Conservation (phyloP, 2,329 filamentous ascomycete genomes). For the Ceratocystiopsis sp. region DNA sequence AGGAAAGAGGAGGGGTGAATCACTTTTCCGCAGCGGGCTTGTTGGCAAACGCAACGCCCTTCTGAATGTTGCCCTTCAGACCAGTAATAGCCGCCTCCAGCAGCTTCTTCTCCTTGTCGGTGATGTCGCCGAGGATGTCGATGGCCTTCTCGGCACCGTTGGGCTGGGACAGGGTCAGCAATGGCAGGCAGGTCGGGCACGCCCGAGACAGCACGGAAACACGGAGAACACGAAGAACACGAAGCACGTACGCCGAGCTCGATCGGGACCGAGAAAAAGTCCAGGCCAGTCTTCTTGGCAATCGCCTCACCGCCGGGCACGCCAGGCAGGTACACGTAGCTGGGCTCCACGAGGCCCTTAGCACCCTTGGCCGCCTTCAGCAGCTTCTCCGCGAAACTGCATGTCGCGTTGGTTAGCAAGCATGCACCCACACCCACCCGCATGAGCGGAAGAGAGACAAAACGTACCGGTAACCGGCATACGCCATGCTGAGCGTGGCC, state of each 20-base stretch:
- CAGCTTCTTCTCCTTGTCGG: conserved; percentile 77
- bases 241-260: conserved; percentile 69
- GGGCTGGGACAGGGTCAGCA: conserved; percentile 34
- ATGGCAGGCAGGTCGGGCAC: conserved; percentile 1
- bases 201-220: no score
- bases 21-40: conserved; percentile 71
- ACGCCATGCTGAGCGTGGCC: conserved; percentile 74
- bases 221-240: neutral
- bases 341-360: conserved; percentile 85
- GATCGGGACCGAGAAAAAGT: conserved; percentile 93
- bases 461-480: conserved; percentile 73
- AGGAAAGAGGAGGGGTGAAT: conserved; percentile 23
- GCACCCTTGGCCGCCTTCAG: conserved; percentile 78
- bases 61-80: conserved; percentile 82
- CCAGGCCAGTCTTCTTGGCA: conserved; percentile 62
- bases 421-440: neutral
- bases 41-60: conserved; percentile 80
- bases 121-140: conserved; percentile 61
- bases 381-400: conserved; percentile 86
- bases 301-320: conserved; percentile 76
- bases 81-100: conserved; percentile 59
- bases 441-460: neutral
- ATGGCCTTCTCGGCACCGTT: conserved; percentile 72
- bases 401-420: conserved; percentile 3
- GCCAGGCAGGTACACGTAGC: conserved; percentile 88